Percentiles rank a stretch among this genome's conserved stretches.
These are phyloP conservation scores for Kluyveromyces sp. DNA, from an alignment of 1,139 yeast species.

Conservation along the genomic window DNA sequence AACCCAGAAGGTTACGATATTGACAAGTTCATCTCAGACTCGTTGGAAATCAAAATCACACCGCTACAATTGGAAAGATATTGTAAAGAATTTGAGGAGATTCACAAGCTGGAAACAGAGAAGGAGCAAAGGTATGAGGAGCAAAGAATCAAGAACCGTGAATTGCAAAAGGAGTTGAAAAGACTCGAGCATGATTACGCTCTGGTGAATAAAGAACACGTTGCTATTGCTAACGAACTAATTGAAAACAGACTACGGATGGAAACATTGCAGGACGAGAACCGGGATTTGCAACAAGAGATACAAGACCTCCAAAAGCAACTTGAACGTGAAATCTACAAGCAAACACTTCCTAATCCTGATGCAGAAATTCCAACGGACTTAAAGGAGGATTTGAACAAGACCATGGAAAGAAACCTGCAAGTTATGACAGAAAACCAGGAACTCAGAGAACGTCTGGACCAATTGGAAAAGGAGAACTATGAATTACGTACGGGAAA, in stretches of 20 bases:
- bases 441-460: slow-evolving; percentile 41
- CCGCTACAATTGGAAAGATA: slow-evolving; percentile 67
- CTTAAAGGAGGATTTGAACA: slow-evolving; percentile 38
- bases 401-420: slow-evolving; percentile 50
- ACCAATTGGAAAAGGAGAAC: slow-evolving; percentile 24
- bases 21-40: slow-evolving; percentile 70
- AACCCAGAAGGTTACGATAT: slow-evolving; percentile 47
- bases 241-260: slow-evolving; percentile 54
- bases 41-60: slow-evolving; percentile 58
- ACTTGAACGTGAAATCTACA: slow-evolving; percentile 26
- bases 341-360: slow-evolving; percentile 25
- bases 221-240: slow-evolving; percentile 67
- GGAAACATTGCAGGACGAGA: slow-evolving; percentile 59
- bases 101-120: slow-evolving; percentile 59
- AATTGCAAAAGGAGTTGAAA: slow-evolving; percentile 65
- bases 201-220: slow-evolving; percentile 69
- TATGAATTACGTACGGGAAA: slow-evolving; percentile 2
- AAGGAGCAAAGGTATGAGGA: slow-evolving; percentile 64
- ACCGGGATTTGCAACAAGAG: slow-evolving; percentile 47
- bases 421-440: slow-evolving; percentile 51
- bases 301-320: slow-evolving; percentile 41
- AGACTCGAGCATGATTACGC: slow-evolving; percentile 66
- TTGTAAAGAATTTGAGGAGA: slow-evolving; percentile 65
- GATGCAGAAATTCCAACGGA: slow-evolving; percentile 32
- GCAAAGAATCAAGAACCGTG: slow-evolving; percentile 58